Conservation (phyloP, 2,329 filamentous ascomycete species). For the Penicillium olsonii region DNA sequence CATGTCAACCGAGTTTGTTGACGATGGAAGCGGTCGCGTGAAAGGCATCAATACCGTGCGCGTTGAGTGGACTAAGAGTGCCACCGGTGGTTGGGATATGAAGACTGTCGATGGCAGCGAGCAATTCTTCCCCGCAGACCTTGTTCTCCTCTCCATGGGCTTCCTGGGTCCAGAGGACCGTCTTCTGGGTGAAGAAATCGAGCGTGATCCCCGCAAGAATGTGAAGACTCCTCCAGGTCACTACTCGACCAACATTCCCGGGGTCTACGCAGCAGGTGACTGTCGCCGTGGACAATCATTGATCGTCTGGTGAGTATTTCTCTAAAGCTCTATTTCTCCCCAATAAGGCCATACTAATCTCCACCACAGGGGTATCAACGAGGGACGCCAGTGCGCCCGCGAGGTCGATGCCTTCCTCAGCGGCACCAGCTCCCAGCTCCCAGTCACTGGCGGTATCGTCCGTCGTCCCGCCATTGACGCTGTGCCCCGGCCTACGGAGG, state of each 20-base stretch:
- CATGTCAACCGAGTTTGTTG: slow-evolving; percentile 96
- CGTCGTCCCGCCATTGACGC: slow-evolving; percentile 66
- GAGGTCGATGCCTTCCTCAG: slow-evolving; percentile 89
- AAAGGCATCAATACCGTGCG: slow-evolving; percentile 95
- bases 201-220: slow-evolving; percentile 91
- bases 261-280: slow-evolving; percentile 92
- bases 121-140: slow-evolving; percentile 93
- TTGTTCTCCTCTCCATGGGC: slow-evolving; percentile 94
- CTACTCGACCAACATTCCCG: slow-evolving; percentile 83
- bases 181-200: slow-evolving; percentile 81
- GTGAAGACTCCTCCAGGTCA: slow-evolving; percentile 88
- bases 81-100: slow-evolving; percentile 95
- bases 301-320: slow-evolving; percentile 79
- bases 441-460: slow-evolving; percentile 89
- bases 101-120: slow-evolving; percentile 92
- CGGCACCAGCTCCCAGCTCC: slow-evolving; percentile 71
- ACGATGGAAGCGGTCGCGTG: slow-evolving; percentile 81
- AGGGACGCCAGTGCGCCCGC: slow-evolving; percentile 87
- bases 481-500: slow-evolving; percentile 36
- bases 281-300: slow-evolving; percentile 92
- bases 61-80: slow-evolving; percentile 92
- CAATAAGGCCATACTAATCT: slow-evolving; percentile 5
- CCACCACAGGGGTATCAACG: slow-evolving; percentile 79
- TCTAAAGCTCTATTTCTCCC: no score
- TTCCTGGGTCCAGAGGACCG: slow-evolving; percentile 93